Conservation (phyloP, 164 flowering plant genomes). For the Kalanchoe fedtschenkoi region DNA sequence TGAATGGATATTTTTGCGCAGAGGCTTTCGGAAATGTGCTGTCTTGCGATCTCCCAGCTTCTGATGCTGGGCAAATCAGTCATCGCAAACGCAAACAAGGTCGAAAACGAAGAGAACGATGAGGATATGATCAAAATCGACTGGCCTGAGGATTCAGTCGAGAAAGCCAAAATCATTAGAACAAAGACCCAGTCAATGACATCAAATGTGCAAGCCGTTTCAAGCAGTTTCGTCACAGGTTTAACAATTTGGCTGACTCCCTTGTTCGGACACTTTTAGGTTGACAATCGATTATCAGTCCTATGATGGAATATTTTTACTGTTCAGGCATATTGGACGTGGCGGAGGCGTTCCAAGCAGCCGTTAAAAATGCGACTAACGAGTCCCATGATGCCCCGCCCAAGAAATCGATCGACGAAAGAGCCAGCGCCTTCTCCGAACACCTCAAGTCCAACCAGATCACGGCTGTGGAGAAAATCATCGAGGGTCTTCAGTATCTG, state of each 20-base stretch:
- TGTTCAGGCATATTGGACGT: slow-evolving; percentile 77
- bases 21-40: slow-evolving; percentile 94
- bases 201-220: slow-evolving; percentile 66
- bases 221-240: slow-evolving; percentile 88
- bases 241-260: background rate
- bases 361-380: slow-evolving; percentile 40
- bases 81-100: slow-evolving; percentile 54
- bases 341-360: slow-evolving; percentile 60
- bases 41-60: slow-evolving; percentile 70
- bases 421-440: slow-evolving; percentile 46
- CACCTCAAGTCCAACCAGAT: slow-evolving; percentile 47
- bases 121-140: slow-evolving; percentile 38
- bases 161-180: slow-evolving; percentile 73
- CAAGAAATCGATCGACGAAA: slow-evolving; percentile 50
- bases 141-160: slow-evolving; percentile 91
- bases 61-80: slow-evolving; percentile 75
- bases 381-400: slow-evolving; percentile 36
- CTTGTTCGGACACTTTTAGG: too few species aligned
- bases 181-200: slow-evolving; percentile 65
- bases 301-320: background rate
- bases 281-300: too few species aligned
- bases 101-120: slow-evolving; percentile 36
- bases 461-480: slow-evolving; percentile 57
- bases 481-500: slow-evolving; percentile 76
- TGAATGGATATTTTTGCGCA: slow-evolving; percentile 22